Evolutionary conservation across 108 stramenopile species (phyloP).

Genomic region (Schizochytrium sp.): DNA sequence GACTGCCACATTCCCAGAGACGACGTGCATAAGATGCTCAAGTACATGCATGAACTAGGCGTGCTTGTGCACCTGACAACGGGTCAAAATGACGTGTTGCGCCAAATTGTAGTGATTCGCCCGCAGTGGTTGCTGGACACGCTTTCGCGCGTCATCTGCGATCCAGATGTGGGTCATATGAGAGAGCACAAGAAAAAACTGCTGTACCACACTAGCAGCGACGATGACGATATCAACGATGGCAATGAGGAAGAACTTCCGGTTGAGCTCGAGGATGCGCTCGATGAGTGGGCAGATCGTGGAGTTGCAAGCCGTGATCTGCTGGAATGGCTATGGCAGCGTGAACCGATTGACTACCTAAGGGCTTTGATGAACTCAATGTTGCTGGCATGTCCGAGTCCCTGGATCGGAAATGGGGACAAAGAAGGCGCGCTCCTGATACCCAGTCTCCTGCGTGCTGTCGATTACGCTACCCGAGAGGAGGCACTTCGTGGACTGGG

Average conservation of each 20-base stretch:
- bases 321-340: not conserved
- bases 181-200: not conserved
- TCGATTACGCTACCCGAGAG: too few species aligned
- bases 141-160: not conserved
- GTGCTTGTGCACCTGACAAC: not conserved
- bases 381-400: not conserved
- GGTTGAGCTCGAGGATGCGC: not conserved
- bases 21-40: not conserved
- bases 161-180: not conserved
- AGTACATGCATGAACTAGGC: not conserved
- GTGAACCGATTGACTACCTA: not conserved
- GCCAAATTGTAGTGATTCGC: not conserved
- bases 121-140: not conserved
- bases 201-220: not conserved
- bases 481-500: too few species aligned
- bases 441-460: too few species aligned
- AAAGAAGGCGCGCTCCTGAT: too few species aligned
- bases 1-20: not conserved
- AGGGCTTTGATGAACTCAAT: not conserved
- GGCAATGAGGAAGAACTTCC: not conserved
- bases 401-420: too few species aligned
- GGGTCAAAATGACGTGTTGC: not conserved
- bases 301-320: not conserved
- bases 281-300: not conserved
- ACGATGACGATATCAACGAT: too few species aligned